Conservation (phyloP, 2,329 filamentous ascomycete species). For the Epichloe hybrida region DNA sequence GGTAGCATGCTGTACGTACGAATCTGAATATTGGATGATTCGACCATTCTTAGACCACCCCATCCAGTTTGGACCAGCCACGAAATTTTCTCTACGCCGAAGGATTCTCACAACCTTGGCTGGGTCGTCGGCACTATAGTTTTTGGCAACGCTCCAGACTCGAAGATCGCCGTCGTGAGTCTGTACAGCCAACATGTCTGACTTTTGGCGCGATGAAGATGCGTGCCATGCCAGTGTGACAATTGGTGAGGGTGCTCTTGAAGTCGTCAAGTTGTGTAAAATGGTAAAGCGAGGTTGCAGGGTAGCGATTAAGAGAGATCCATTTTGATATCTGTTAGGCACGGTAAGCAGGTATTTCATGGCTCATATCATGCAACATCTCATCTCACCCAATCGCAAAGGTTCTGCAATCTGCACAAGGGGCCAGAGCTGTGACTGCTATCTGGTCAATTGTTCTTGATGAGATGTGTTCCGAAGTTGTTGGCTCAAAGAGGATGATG, state of each 20-base stretch:
- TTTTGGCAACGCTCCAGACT: constrained; percentile 93
- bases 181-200: constrained; percentile 93
- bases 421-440: constrained; percentile 84
- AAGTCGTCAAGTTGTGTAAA: constrained; percentile 79
- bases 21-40: constrained; percentile 82
- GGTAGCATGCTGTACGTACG: constrained; percentile 42
- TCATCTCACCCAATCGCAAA: constrained; percentile 82
- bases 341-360: constrained; percentile 5
- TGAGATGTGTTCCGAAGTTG: constrained; percentile 84
- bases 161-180: constrained; percentile 82
- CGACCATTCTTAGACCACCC: constrained; percentile 97
- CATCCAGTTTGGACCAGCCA: constrained; percentile 82
- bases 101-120: constrained; percentile 83
- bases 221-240: constrained; percentile 88
- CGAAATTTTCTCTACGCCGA: constrained; percentile 61
- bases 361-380: not conserved
- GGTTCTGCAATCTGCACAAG: constrained; percentile 77
- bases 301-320: constrained; percentile 79
- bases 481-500: constrained; percentile 86
- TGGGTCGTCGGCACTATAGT: constrained; percentile 53
- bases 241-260: constrained; percentile 72
- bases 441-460: constrained; percentile 83
- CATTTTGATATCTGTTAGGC: constrained; percentile 69
- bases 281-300: constrained; percentile 89
- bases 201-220: constrained; percentile 89